Conservation (phyloP, 768 basidiomycete species). For the Kondoa malvinella region DNA sequence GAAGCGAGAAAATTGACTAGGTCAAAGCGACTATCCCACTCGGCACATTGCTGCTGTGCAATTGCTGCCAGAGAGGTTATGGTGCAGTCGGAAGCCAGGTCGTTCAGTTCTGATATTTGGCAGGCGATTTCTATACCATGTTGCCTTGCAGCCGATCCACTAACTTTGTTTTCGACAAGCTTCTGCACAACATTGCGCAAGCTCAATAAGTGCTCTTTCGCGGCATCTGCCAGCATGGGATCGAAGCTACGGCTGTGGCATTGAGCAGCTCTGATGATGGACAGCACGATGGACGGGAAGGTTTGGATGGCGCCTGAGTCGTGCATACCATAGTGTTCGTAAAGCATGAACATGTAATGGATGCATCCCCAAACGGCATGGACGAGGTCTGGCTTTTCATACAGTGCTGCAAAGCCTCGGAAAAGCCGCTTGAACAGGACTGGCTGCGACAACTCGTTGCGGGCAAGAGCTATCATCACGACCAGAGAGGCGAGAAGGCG, state of each 20-base stretch:
- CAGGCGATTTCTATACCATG: no score
- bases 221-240: background rate
- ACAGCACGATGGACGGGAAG: background rate
- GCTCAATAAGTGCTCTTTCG: background rate
- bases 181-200: background rate
- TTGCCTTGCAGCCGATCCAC: background rate
- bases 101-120: no score
- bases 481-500: conserved; percentile 56
- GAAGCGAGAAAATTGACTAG: background rate
- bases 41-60: background rate
- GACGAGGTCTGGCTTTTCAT: conserved; percentile 52
- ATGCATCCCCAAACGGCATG: conserved; percentile 37
- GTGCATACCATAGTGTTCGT: background rate
- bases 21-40: background rate
- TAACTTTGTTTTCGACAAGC: background rate
- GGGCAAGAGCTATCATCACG: conserved; percentile 52
- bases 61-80: background rate
- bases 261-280: background rate
- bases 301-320: background rate
- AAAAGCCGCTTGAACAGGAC: conserved; percentile 52
- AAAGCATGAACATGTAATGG: conserved; percentile 48
- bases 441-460: conserved; percentile 41
- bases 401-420: conserved; percentile 48
- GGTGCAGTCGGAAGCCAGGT: background rate
- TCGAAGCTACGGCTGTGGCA: background rate